These are phyloP conservation scores for Blastocystis sp. DNA, from an alignment of 352 stramenopile species.

Conservation along the genomic window DNA sequence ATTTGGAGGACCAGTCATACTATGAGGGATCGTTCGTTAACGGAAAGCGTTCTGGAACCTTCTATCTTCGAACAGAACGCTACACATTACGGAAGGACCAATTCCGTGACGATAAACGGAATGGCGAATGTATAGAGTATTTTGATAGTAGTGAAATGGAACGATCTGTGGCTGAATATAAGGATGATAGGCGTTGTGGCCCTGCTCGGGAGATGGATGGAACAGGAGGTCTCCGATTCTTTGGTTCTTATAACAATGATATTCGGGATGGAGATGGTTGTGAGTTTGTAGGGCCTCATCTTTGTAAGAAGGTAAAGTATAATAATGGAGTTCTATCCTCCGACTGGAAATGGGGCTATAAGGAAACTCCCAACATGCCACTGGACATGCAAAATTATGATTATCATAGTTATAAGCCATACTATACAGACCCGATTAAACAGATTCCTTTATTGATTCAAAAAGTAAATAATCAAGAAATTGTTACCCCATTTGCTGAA, in stretches of 20 bases:
- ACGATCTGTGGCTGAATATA: neutral
- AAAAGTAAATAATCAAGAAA: neutral
- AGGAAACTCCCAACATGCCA: neutral
- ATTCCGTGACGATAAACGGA: neutral
- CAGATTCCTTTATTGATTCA: neutral
- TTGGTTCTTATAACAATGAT: neutral
- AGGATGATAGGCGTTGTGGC: neutral
- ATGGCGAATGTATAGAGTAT: neutral
- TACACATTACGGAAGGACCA: neutral
- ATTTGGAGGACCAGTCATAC: neutral
- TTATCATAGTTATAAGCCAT: neutral
- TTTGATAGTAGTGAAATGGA: neutral
- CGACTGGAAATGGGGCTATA: neutral
- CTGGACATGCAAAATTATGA: neutral
- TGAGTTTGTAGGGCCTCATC: conserved; percentile 31
- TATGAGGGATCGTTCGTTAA: conserved; percentile 19
- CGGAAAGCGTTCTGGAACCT: neutral
- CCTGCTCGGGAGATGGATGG: neutral
- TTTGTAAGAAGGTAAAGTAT: neutral
- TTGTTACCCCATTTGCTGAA: neutral
- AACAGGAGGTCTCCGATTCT: neutral
- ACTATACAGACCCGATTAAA: neutral
- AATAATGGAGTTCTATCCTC: neutral
- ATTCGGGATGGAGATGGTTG: neutral
- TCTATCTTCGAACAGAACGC: neutral